phyloP scores from a whole-genome alignment of 441 rosid species.

The Gossypium schwendimanii region DNA sequence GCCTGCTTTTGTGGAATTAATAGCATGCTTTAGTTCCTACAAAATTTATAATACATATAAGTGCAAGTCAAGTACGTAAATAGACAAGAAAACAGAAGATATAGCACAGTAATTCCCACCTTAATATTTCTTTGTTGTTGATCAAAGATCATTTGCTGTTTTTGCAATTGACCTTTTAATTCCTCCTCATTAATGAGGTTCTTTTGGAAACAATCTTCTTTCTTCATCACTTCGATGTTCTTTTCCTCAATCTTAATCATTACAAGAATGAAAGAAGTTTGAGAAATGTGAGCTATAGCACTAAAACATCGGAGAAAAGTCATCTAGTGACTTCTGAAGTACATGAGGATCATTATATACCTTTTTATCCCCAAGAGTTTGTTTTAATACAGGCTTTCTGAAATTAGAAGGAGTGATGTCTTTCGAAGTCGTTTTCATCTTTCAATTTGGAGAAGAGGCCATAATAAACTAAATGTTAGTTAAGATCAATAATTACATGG shows the following conservation, averaged over 20 bases:
- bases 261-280: background rate
- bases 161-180: conserved; percentile 33
- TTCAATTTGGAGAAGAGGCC: conserved; percentile 20
- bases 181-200: conserved; percentile 40
- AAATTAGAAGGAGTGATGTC: conserved; percentile 31
- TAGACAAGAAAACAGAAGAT: conserved; percentile 2
- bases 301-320: background rate
- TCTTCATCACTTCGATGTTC: conserved; percentile 32
- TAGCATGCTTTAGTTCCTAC: conserved; percentile 64
- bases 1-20: conserved; percentile 72
- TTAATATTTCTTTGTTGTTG: conserved; percentile 66
- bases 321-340: conserved; percentile 6
- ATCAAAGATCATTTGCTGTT: conserved; percentile 53
- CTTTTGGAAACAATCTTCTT: conserved; percentile 39
- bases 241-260: conserved; percentile 51
- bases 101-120: conserved; percentile 29
- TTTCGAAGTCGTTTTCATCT: conserved; percentile 41
- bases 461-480: background rate
- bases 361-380: conserved; percentile 42
- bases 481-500: conserved; percentile 1
- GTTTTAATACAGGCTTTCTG: conserved; percentile 38
- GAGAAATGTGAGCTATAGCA: background rate
- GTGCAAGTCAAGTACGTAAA: conserved; percentile 5
- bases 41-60: conserved; percentile 1
- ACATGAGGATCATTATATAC: conserved; percentile 29